A percentile compares a stretch with the other conserved stretches of the same genome.
phyloP scores from a whole-genome alignment of 768 basidiomycete genomes.

The Tricholoma terreum region DNA sequence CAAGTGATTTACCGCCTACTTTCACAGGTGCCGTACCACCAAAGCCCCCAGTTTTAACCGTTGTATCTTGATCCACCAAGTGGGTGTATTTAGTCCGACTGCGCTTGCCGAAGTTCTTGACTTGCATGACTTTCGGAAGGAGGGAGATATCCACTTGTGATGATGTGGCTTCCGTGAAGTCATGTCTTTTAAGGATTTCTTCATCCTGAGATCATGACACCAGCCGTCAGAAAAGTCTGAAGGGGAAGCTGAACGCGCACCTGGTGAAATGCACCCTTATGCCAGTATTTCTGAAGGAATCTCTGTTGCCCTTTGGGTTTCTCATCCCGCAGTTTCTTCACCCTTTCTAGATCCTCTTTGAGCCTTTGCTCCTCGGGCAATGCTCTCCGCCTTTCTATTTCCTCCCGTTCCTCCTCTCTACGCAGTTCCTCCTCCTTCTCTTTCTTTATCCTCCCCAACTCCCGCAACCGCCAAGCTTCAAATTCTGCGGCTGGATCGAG shows the following conservation, averaged over 20 bases:
- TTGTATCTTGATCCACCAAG: conserved; percentile 92
- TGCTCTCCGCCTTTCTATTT: conserved; percentile 87
- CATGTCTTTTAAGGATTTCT: conserved; percentile 78
- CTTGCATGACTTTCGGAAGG: conserved; percentile 96
- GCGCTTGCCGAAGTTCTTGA: conserved; percentile 90
- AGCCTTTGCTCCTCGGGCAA: conserved; percentile 91
- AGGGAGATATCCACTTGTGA: conserved; percentile 85
- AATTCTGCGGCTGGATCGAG: conserved; percentile 88
- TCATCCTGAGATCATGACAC: conserved; percentile 51
- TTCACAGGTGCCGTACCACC: conserved; percentile 56
- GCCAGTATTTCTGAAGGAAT: conserved; percentile 98
- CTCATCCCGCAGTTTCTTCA: conserved; percentile 76
- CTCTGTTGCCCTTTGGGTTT: conserved; percentile 90
- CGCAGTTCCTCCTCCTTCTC: conserved; percentile 88
- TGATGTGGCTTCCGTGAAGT: conserved; percentile 88
- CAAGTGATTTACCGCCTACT: conserved; percentile 51
- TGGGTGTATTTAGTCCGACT: conserved; percentile 96
- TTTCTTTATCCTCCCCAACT: conserved; percentile 88
- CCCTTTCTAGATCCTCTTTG: conserved; percentile 88
- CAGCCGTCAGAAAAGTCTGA: no score
- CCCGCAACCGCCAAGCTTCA: conserved; percentile 93
- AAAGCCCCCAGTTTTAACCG: conserved; percentile 57
- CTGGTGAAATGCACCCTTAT: conserved; percentile 99
- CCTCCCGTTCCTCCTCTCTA: conserved; percentile 83
- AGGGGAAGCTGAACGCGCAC: conserved; percentile 33